Conservation (phyloP, 495 filamentous ascomycete species). For the Tuber brumale region DNA sequence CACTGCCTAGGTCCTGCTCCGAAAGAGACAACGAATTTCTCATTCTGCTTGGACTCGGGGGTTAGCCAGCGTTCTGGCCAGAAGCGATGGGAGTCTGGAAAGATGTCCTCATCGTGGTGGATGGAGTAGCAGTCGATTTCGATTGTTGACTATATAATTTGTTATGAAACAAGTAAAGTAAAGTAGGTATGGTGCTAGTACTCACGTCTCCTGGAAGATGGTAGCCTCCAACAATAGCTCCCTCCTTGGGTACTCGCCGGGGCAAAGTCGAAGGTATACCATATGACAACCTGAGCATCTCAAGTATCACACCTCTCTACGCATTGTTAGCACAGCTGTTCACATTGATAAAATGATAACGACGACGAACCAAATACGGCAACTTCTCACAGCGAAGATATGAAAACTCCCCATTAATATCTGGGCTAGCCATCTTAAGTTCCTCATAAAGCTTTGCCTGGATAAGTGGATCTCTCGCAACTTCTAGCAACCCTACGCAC, state of each 20-base stretch:
- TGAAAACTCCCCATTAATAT: conserved; percentile 13
- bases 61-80: conserved; percentile 47
- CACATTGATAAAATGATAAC: background rate
- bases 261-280: conserved; percentile 18
- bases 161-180: background rate
- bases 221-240: conserved; percentile 35
- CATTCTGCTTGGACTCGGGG: conserved; percentile 37
- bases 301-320: conserved; percentile 21
- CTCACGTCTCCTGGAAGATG: conserved; percentile 37
- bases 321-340: background rate
- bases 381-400: conserved; percentile 41
- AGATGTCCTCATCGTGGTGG: conserved; percentile 46
- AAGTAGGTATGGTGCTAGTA: background rate
- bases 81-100: conserved; percentile 45
- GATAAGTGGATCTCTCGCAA: conserved; percentile 34
- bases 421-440: conserved; percentile 31
- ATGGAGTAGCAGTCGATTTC: conserved; percentile 36
- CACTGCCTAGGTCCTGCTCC: conserved; percentile 46
- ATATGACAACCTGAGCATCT: conserved; percentile 18
- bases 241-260: conserved; percentile 39
- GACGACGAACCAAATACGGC: conserved; percentile 38
- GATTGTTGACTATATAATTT: conserved; percentile 13
- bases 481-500: conserved; percentile 38
- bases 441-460: conserved; percentile 39
- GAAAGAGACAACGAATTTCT: conserved; percentile 47